A percentile compares a stretch with the other conserved stretches of the same genome.
phyloP scores from a whole-genome alignment of 805 yeast genomes.

The Cyberlindnera mycetangii region DNA sequence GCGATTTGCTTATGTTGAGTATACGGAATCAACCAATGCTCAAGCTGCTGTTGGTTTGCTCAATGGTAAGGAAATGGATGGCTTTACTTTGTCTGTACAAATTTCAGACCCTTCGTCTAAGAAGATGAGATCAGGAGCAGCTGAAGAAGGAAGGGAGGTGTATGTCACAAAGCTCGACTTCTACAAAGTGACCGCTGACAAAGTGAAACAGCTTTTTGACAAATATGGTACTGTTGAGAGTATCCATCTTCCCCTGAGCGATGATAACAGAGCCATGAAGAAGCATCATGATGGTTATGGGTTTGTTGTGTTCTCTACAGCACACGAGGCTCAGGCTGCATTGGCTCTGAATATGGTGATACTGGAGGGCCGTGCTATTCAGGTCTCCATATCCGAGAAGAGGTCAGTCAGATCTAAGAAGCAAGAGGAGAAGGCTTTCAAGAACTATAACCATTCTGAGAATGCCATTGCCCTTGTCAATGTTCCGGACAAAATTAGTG shows the following conservation, averaged over 20 bases:
- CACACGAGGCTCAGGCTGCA: conserved; percentile 47
- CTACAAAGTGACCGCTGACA: conserved; percentile 35
- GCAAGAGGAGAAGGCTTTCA: conserved; percentile 25
- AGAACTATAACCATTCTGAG: conserved; percentile 21
- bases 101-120: conserved; percentile 56
- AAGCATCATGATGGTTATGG: conserved; percentile 60
- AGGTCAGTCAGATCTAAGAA: conserved; percentile 34
- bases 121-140: conserved; percentile 40
- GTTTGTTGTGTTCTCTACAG: conserved; percentile 48
- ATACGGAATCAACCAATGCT: conserved; percentile 41
- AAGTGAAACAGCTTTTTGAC: conserved; percentile 40
- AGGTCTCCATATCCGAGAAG: conserved; percentile 46
- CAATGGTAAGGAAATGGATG: conserved; percentile 37
- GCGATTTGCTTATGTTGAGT: conserved; percentile 75
- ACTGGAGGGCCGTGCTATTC: conserved; percentile 46
- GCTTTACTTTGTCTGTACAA: conserved; percentile 49
- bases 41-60: conserved; percentile 38
- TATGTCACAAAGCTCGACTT: conserved; percentile 53
- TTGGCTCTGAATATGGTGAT: conserved; percentile 38
- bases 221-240: conserved; percentile 52
- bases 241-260: conserved; percentile 45
- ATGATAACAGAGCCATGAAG: conserved; percentile 20
- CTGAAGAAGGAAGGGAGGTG: conserved; percentile 55
- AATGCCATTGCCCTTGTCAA: conserved; percentile 26
- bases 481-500: conserved; percentile 37